Base-by-base conservation (phyloP, 441 rosid genomes). In the Aquilaria agallochum region DNA sequence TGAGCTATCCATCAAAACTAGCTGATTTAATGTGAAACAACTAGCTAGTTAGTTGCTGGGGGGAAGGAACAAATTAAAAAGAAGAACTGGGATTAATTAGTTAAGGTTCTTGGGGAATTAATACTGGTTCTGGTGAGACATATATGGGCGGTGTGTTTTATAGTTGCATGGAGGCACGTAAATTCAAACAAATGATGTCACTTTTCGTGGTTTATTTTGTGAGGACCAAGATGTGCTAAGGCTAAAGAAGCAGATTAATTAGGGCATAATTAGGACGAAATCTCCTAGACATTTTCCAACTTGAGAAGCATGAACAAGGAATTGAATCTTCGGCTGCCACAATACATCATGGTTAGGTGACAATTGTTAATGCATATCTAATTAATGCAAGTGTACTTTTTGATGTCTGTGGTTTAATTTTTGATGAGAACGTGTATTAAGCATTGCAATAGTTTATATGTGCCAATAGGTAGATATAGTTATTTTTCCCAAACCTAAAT, bases 1-100 rank as follows among this genome's bases (percentile, higher is more conserved):
- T 53, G 79, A 72, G 55, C 82, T 67, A 31, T 56, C 74, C 72
- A 67, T 72, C 59, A 6, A 53, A 4, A 36, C 7, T 36, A 10
- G 10, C 14, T 7, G 60, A 50, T 14, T n/a, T 8, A 7, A 50
- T 14, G 44, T 4, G 10, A 48, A 32, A 5, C 11, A 50, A 36
- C 6, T 27, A 61, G 44, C 34, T 13, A 27, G 27, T 20, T 20
- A 20, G 27, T 20, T 20, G 27, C 27, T 20, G 27, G 27, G 27
- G 27, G 27, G 27, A 20, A 20, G 12, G 5, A n/a, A 32, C 15
- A 55, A 48, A 12, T 32, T 33, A 44, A 12, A 20, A 55, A 2
- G 15, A 9, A 32, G n/a, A 48, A 48, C 10, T 53, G 46, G 30
- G 31, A 3, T 20, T 45, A 14, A 12, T 59, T 31, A 30, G 15